Evolutionary conservation across 768 basidiomycete species (phyloP), one percentile per base, ranked within the genome.

Genomic region (Rhodotorula toruloides): DNA sequence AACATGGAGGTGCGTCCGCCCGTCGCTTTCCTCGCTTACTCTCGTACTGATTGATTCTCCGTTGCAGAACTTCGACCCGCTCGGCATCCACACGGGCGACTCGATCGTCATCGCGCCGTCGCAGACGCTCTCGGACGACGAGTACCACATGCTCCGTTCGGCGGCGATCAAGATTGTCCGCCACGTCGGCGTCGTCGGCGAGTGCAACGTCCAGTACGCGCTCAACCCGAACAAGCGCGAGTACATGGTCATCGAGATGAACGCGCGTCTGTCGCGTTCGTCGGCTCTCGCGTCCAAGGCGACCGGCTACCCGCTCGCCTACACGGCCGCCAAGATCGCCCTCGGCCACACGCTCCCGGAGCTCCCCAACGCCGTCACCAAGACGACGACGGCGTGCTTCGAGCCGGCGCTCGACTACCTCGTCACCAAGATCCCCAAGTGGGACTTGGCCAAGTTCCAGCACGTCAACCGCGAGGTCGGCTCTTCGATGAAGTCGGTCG

Each of bases 101-200:
- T 98, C 96, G 19, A 99, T 99, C 76, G 96, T 99, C 75, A 92
- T 98, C 48, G 96, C 96, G 6, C 96, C 96, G 2, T 97, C 93
- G 7, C 96, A 99, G 79, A 98, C 96, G 0, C 80, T 99, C 27
- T 90, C 94, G 37, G 96, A 98, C 58, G 67, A 68, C 76, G 92
- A 97, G 76, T 99, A 98, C 79, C 94, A 99, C 80, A 98, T 98
- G 96, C 82, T 98, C 70, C 89, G 96, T 60, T 91, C 88, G 68
- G 94, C 94, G 61, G 96, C 96, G 32, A 87, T 99, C 81, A 97
- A 97, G 80, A 90, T 91, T 65, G 84, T 86, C 60, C 87, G 96
- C 67, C 80, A 81, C 69, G 79, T 81, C 71, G 75, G 74, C 27
- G 91, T 93, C 72, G 83, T 94, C 50, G 91, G 91, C 61, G 91